Base-by-base conservation (phyloP, 2,329 filamentous ascomycete genomes). In the Ilyonectria robusta region DNA sequence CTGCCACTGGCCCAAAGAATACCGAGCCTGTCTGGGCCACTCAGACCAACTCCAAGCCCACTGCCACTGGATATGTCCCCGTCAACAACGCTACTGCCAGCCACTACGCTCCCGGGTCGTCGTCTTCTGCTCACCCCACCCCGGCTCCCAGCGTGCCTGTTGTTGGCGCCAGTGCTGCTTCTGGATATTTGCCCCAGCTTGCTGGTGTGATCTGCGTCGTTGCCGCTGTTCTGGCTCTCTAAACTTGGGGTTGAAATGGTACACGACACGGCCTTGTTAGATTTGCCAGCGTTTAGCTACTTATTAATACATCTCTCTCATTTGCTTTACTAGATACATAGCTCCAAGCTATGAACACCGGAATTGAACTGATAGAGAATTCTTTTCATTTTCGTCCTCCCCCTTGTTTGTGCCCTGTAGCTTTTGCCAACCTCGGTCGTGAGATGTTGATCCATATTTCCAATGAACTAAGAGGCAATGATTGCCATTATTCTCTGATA, bases 101-200 rank as follows among this genome's bases (percentile, higher is more conserved):
- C 10, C 29, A 11, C 44, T 59, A 59, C 44, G 40, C 23, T 10
- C 55, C 55, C 15, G 55, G 55, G 31, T 11, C 31, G 11, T 33
- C 31, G 11, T 59, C 56, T 15, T 33, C 56, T 7, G 21, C 31
- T 44, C 33, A 47, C 23, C 19, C 55, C 33, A 48, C 55, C 42
- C 55, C 55, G 33, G 57, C 40, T 44, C 57, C 57, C 44, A 44
- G 26, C 21, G 33, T 60, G 29, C 58, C 58, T 21, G 29, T 35
- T 23, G 58, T 53, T 44, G 58, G 58, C 19, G 58, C 51, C 33
- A 51, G 47, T 21, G 58, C 46, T 33, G 58, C 58, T 23, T 60
- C 58, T 23, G 47, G 33, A 10, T 46, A 51, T 23, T 47, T 60
- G n/a, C 46, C 58, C 13, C 58, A 46, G 21, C 9, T 60, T 9